Evolutionary conservation across 1,284 basidiomycete genomes (phyloP).

Genomic region (Wallemia mellicola): DNA sequence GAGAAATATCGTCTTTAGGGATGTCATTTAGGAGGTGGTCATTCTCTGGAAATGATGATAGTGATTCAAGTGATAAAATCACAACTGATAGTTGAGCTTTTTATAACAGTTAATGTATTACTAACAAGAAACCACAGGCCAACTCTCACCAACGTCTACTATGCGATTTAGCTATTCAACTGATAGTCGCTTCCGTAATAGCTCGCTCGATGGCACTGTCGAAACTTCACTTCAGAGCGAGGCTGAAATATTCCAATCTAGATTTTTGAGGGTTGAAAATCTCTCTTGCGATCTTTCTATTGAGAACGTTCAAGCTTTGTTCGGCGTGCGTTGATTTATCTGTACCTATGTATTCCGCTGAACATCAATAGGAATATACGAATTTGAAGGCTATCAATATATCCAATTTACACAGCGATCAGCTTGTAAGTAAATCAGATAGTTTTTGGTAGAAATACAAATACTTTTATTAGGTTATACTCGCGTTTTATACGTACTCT

Average conservation of each 20-base stretch:
- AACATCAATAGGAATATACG: slow-evolving; percentile 3
- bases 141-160: background rate
- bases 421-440: slow-evolving; percentile 11
- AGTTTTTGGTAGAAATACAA: background rate
- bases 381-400: slow-evolving; percentile 20
- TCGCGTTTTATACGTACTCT: slow-evolving; percentile 32
- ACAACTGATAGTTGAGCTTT: background rate
- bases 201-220: background rate
- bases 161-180: background rate
- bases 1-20: background rate
- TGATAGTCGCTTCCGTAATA: background rate
- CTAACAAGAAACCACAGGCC: too few species aligned
- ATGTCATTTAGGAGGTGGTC: background rate
- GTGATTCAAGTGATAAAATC: background rate
- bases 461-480: slow-evolving; percentile 18
- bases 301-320: background rate
- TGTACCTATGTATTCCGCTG: background rate
- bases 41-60: background rate
- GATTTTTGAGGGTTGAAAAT: background rate
- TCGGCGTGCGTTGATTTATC: background rate
- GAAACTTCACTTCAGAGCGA: background rate
- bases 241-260: background rate
- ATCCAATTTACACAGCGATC: slow-evolving; percentile 21
- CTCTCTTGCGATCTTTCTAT: background rate
- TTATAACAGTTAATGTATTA: background rate